These are phyloP conservation scores for Plantago major DNA, from an alignment of 257 asterid species.

Conservation along the genomic window DNA sequence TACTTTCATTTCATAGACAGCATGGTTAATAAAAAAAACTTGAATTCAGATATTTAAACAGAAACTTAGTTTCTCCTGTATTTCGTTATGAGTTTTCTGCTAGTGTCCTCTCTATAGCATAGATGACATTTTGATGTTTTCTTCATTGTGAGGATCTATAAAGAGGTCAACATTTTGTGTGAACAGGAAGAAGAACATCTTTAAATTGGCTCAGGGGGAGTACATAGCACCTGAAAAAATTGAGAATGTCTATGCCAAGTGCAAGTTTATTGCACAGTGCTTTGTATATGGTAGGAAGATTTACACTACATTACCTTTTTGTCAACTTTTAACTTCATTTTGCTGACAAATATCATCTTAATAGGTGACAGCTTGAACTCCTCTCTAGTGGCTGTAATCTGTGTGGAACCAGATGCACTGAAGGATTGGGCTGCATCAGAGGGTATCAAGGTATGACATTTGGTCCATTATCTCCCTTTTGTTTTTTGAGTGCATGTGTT, in stretches of 20 bases:
- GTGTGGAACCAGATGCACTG: slow-evolving; percentile 54
- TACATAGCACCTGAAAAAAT: slow-evolving; percentile 93
- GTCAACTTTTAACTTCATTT: neutral
- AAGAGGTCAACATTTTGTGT: neutral
- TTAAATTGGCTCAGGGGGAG: slow-evolving; percentile 94
- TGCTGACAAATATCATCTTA: slow-evolving; percentile 1
- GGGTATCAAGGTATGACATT: slow-evolving; percentile 49
- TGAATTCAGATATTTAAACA: too few species aligned
- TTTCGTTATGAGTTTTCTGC: too few species aligned
- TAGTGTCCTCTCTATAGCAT: too few species aligned
- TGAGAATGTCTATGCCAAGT: slow-evolving; percentile 76
- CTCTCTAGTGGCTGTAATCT: slow-evolving; percentile 51
- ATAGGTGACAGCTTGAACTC: slow-evolving; percentile 73
- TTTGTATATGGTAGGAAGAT: slow-evolving; percentile 63
- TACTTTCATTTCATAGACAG: too few species aligned
- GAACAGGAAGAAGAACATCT: slow-evolving; percentile 86
- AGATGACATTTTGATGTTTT: neutral
- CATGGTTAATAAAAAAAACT: too few species aligned
- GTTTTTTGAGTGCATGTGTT: neutral
- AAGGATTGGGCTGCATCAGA: slow-evolving; percentile 58
- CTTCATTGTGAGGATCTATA: neutral
- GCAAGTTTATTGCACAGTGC: slow-evolving; percentile 80
- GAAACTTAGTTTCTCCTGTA: too few species aligned
- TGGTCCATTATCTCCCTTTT: too few species aligned
- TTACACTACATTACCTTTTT: neutral